Evolutionary conservation across 2,329 filamentous ascomycete genomes (phyloP).

Genomic region (Chalaropsis ovoidea): DNA sequence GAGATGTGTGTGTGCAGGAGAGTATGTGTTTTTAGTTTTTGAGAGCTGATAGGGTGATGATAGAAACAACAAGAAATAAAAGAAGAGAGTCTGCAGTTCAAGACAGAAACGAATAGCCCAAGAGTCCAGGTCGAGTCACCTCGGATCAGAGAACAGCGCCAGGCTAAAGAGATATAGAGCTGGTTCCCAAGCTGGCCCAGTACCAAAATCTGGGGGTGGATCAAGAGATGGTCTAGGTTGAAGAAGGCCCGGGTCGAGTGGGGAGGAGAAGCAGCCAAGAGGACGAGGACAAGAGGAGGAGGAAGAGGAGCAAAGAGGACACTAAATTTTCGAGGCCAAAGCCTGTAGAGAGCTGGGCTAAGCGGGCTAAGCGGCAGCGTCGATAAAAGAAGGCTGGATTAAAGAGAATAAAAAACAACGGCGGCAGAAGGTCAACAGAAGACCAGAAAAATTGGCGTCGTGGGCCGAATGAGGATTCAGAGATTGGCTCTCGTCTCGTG

Average conservation of each 20-base stretch:
- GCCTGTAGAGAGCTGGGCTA: neutral
- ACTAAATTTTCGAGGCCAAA: conserved; percentile 3
- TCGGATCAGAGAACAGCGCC: neutral
- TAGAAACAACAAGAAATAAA: neutral
- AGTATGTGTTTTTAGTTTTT: neutral
- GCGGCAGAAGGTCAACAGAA: neutral
- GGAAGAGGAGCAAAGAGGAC: neutral
- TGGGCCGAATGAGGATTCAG: conserved; percentile 7
- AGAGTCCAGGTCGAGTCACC: neutral
- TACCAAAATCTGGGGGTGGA: conserved; percentile 18
- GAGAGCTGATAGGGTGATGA: too few species aligned
- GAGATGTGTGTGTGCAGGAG: neutral
- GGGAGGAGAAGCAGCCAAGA: neutral
- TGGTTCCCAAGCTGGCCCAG: conserved; percentile 1
- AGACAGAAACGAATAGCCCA: neutral
- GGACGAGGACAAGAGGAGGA: neutral
- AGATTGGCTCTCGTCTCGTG: neutral
- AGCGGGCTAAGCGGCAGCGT: neutral
- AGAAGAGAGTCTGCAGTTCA: conserved; percentile 1
- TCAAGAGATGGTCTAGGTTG: conserved; percentile 11
- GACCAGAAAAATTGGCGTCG: neutral
- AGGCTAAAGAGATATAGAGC: neutral
- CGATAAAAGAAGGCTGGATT: neutral
- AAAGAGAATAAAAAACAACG: neutral
- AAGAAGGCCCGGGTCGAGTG: conserved; percentile 12